These are phyloP conservation scores for Metarhizium humberi DNA, from an alignment of 2,329 filamentous ascomycete species.

Conservation along the genomic window DNA sequence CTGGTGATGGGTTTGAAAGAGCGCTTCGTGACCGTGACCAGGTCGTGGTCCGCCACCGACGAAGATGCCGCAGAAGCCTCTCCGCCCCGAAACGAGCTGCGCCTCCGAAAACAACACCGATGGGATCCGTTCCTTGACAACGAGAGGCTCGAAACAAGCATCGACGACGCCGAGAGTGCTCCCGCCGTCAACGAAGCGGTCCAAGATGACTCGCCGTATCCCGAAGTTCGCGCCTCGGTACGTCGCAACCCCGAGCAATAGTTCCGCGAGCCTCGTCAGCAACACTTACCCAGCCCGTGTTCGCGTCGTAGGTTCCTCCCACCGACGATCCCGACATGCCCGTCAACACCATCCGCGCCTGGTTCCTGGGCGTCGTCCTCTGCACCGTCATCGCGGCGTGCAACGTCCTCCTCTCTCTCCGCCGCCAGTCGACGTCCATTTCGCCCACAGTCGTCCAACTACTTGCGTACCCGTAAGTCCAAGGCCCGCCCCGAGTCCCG, in stretches of 20 bases:
- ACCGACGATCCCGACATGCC: conserved; percentile 40
- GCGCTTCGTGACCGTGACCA: no score
- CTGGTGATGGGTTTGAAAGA: no score
- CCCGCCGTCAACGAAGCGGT: conserved; percentile 35
- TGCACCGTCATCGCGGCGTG: conserved; percentile 46
- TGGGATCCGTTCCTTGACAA: conserved; percentile 48
- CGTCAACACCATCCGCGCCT: conserved; percentile 49
- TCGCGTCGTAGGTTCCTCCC: conserved; percentile 13
- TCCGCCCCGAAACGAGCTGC: no score
- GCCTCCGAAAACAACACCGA: conserved; percentile 31
- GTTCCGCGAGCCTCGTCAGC: no score
- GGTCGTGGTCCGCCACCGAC: no score
- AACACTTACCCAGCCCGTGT: no score
- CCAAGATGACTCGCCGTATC: conserved; percentile 38
- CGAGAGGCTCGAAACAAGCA: conserved; percentile 35
- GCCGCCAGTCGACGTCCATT: conserved; percentile 40
- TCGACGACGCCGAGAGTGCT: conserved; percentile 36
- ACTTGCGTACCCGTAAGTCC: conserved; percentile 35
- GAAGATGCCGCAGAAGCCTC: no score
- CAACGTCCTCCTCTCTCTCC: conserved; percentile 43
- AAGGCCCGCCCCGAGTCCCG: no score
- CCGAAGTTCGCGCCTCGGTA: conserved; percentile 17
- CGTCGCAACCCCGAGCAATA: background rate
- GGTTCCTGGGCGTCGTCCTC: conserved; percentile 46
- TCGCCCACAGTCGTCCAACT: conserved; percentile 47